phyloP scores from a whole-genome alignment of 2,329 filamentous ascomycete genomes.

The Dendrostoma leiphaemia region DNA sequence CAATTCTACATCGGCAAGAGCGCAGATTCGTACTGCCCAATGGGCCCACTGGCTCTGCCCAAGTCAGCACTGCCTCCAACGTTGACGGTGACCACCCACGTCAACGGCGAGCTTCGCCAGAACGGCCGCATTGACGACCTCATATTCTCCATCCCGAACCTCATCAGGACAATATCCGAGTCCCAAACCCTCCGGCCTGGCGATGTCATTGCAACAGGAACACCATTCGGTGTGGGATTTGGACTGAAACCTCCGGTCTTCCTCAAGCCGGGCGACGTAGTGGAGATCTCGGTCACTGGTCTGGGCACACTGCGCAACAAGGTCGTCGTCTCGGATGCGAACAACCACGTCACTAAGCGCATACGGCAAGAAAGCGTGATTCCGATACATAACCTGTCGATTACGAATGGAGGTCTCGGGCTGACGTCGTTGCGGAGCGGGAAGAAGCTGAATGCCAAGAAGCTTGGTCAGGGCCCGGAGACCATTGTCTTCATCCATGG shows the following conservation, averaged over 20 bases:
- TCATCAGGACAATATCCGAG: slow-evolving; percentile 40
- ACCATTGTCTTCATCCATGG: slow-evolving; percentile 54
- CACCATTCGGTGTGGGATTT: slow-evolving; percentile 46
- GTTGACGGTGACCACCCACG: neutral
- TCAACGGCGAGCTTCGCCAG: slow-evolving; percentile 11
- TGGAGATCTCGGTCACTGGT: slow-evolving; percentile 39
- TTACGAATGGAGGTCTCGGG: slow-evolving; percentile 26
- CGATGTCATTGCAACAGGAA: slow-evolving; percentile 45
- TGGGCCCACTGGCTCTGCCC: slow-evolving; percentile 27
- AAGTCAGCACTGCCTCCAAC: neutral
- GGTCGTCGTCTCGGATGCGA: slow-evolving; percentile 30
- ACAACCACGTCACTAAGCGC: slow-evolving; percentile 21
- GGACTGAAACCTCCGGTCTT: slow-evolving; percentile 40
- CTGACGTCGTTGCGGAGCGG: slow-evolving; percentile 34
- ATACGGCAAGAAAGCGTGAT: neutral
- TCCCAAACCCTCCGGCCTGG: slow-evolving; percentile 43
- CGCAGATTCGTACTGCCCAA: slow-evolving; percentile 54
- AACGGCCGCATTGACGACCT: slow-evolving; percentile 32
- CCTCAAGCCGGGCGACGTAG: slow-evolving; percentile 38
- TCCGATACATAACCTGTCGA: slow-evolving; percentile 18
- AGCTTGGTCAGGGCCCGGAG: slow-evolving; percentile 24
- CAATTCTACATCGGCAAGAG: slow-evolving; percentile 60
- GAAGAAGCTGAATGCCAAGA: slow-evolving; percentile 40
- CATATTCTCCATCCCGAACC: slow-evolving; percentile 20
- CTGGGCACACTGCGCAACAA: slow-evolving; percentile 40